Percentiles rank a stretch among this genome's conserved stretches.
These are phyloP conservation scores for Pleurotus tuber-regium DNA, from an alignment of 768 basidiomycete genomes.

Conservation along the genomic window DNA sequence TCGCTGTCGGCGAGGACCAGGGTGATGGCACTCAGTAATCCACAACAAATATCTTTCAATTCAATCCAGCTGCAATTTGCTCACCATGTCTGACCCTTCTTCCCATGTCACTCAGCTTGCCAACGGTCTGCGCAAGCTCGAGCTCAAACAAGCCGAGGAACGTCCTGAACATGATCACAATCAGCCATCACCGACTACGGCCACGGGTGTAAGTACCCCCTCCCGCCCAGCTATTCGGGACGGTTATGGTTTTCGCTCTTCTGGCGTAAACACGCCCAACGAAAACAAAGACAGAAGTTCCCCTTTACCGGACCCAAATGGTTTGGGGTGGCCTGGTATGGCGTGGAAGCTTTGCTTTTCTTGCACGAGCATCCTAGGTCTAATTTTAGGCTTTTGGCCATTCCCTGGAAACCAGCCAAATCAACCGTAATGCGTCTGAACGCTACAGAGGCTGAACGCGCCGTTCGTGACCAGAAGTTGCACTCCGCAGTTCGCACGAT, in stretches of 20 bases:
- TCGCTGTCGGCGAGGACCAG: conserved; percentile 1
- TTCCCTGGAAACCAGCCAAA: conserved; percentile 59
- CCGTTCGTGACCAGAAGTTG: conserved; percentile 73
- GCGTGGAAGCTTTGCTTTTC: conserved; percentile 11
- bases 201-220: not conserved
- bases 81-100: conserved; percentile 2
- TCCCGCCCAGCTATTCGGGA: conserved; percentile 49
- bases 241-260: conserved; percentile 81
- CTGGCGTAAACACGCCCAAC: conserved; percentile 64
- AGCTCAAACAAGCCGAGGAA: conserved; percentile 26
- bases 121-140: conserved; percentile 45
- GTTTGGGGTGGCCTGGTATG: conserved; percentile 92
- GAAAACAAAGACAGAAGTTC: conserved; percentile 20
- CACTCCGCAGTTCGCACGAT: conserved; percentile 85
- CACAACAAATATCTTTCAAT: not conserved
- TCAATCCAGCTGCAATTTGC: not conserved
- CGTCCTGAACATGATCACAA: not conserved
- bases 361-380: not conserved
- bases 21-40: conserved; percentile 1
- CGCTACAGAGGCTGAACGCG: conserved; percentile 71
- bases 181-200: conserved; percentile 1
- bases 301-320: conserved; percentile 56
- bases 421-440: conserved; percentile 84
- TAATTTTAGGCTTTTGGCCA: conserved; percentile 12
- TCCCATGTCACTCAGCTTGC: conserved; percentile 41